Base-by-base conservation (phyloP, 805 yeast species). In the Metschnikowia vanudenii region DNA sequence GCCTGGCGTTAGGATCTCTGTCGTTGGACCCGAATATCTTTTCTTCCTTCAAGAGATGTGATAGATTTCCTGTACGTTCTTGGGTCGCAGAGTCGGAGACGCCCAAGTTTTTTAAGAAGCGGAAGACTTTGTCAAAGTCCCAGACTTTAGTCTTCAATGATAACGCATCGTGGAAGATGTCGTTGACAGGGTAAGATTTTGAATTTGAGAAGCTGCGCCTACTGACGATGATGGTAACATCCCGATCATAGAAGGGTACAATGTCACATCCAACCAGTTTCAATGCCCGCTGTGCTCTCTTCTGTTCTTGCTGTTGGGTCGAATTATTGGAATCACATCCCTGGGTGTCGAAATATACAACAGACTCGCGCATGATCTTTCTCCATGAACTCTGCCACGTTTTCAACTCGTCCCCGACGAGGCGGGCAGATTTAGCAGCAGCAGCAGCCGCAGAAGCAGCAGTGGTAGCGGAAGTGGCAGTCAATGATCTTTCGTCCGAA, bases 1-100 rank as follows among this genome's bases (percentile, higher is more conserved):
- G 74, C 54, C 78, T 82, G 2, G 95, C 94, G 51, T 75, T 78
- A 11, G 95, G 94, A 62, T 91, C 97, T 54, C 96, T 79, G 63
- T 91, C 97, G 31, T 85, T 78, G 0, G 96, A 86, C 11, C 97
- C 97, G 62, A 80, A 82, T 12, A 88, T 67, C 58, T 88, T 88
- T 61, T 94, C 99, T 59, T 88, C 90, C 52, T 83, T 82, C 56
- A 92, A 75, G 52, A 92, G 72, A 40, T 84, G 79, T 41, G 58
- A 60, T 43, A 62, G 52, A 51, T 61, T 59, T 32, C 62, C 65
- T 4, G 50, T 37, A 28, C 53, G 47, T 24, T 55, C 58, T 28
- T 47, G 51, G 5, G 53, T 28, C 3, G 51, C 49, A 4, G 53
- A 19, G 18, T 53, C 59, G 18, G 54, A 49, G 9, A 60, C 74